Evolutionary conservation across 257 asterid genomes (phyloP), one percentile per base, ranked within the genome.

Genomic region (Nicotiana knightiana): DNA sequence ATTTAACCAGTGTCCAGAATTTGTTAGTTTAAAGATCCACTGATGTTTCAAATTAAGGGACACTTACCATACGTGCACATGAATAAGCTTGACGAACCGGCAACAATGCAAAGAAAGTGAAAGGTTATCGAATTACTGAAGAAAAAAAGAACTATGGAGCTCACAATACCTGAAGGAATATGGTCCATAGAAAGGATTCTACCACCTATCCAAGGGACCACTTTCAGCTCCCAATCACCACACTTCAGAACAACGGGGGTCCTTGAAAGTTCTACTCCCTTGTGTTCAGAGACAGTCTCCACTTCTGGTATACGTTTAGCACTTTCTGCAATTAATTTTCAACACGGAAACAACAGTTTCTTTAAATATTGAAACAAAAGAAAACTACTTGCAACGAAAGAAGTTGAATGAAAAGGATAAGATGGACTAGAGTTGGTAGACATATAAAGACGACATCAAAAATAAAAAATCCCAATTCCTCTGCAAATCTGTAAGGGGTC

Each of bases 131-230:
- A 71, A 71, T 43, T 6, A 46, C 61, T 6, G 79, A 46, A 46
- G 61, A 12, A 71, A 71, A 46, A 13, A 48, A 73, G 21, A 73
- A 73, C 43, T 24, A 26, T 48, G 61, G 11, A 73, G 79, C 58
- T 54, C 55, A 84, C 57, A 79, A 79, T 92, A 92, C 99, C 93
- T 66, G 98, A 90, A 77, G 98, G 98, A 82, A 92, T 84, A 89
- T 96, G 98, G 85, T 91, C 90, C 99, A 96, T 94, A 33, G 97
- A 90, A 90, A 96, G 89, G 78, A 94, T 87, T 91, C 99, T 93
- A 87, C 98, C 99, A 62, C 98, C 99, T 88, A 92, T 89, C 99
- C 97, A 90, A 15, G 99, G 98, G 39, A 96, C 98, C 61, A 94
- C 89, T 90, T 93, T 91, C 77, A 94, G 94, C 84, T 82, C 86